Percentiles rank a stretch among this genome's conserved stretches.
These are phyloP conservation scores for Cenchrus americanus DNA, from an alignment of 176 grass and related monocot genomes.

Conservation along the genomic window DNA sequence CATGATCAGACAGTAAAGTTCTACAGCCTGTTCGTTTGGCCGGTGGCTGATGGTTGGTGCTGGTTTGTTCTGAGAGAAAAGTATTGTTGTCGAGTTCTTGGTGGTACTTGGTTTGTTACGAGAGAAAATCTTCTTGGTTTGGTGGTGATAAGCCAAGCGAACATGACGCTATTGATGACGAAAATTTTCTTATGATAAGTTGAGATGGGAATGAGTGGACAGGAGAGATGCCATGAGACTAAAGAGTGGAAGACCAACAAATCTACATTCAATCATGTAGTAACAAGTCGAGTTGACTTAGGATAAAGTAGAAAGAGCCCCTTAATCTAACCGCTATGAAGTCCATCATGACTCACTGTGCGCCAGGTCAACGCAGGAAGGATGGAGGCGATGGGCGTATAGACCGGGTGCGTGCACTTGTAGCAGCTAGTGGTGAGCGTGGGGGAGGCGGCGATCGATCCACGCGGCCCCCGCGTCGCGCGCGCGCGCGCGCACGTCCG, in stretches of 20 bases:
- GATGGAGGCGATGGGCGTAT: background rate
- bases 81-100: too few species aligned
- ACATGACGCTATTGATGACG: too few species aligned
- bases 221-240: background rate
- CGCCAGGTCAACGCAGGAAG: background rate
- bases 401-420: constrained; percentile 10
- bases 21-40: too few species aligned
- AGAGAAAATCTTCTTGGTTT: too few species aligned
- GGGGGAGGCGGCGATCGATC: background rate
- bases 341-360: background rate
- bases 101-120: too few species aligned
- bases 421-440: too few species aligned
- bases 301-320: background rate
- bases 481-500: constrained; percentile 13
- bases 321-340: background rate
- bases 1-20: too few species aligned
- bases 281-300: background rate
- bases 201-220: too few species aligned
- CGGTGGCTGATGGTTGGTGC: too few species aligned
- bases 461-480: background rate
- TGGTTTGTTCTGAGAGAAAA: too few species aligned
- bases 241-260: background rate
- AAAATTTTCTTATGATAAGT: too few species aligned
- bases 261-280: background rate
- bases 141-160: too few species aligned